Conservation (phyloP, 2,329 filamentous ascomycete species). For the Stagonosporopsis cucurbitacearum region DNA sequence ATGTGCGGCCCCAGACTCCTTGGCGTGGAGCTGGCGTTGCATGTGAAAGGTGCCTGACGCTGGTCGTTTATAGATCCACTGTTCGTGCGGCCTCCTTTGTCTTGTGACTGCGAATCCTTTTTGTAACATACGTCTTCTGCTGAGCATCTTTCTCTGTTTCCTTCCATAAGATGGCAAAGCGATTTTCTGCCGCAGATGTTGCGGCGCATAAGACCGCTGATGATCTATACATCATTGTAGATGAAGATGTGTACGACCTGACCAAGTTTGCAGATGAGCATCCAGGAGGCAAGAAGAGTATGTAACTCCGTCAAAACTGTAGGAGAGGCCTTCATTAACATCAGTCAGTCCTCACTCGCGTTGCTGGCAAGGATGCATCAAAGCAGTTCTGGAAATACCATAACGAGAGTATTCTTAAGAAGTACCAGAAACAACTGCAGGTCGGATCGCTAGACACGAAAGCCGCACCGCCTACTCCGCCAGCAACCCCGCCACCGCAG, state of each 20-base stretch:
- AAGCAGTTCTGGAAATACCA: constrained; percentile 74
- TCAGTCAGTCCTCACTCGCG: constrained; percentile 64
- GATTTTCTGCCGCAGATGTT: constrained; percentile 83
- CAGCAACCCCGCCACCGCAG: constrained; percentile 56
- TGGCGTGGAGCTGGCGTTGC: constrained; percentile 37
- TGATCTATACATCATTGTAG: constrained; percentile 87
- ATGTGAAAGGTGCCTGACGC: constrained; percentile 45
- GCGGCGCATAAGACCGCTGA: constrained; percentile 88
- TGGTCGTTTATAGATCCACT: constrained; percentile 33
- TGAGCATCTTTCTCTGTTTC: constrained; percentile 15
- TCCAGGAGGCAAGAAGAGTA: constrained; percentile 75
- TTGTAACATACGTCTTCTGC: constrained; percentile 22
- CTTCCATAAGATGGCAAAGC: constrained; percentile 74
- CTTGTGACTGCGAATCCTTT: constrained; percentile 23
- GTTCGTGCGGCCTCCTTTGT: constrained; percentile 26
- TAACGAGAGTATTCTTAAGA: constrained; percentile 66
- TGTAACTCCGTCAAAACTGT: constrained; percentile 25
- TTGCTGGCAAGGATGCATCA: constrained; percentile 70
- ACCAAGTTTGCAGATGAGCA: constrained; percentile 68
- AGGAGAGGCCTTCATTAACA: constrained; percentile 20
- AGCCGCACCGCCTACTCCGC: constrained; percentile 60
- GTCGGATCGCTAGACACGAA: constrained; percentile 85
- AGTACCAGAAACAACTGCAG: constrained; percentile 66
- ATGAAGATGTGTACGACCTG: constrained; percentile 94
- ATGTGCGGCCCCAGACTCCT: constrained; percentile 37